Evolutionary conservation across 2,329 filamentous ascomycete species (phyloP), one percentile per base, ranked within the genome.

Genomic region (Claviceps fusiformis): DNA sequence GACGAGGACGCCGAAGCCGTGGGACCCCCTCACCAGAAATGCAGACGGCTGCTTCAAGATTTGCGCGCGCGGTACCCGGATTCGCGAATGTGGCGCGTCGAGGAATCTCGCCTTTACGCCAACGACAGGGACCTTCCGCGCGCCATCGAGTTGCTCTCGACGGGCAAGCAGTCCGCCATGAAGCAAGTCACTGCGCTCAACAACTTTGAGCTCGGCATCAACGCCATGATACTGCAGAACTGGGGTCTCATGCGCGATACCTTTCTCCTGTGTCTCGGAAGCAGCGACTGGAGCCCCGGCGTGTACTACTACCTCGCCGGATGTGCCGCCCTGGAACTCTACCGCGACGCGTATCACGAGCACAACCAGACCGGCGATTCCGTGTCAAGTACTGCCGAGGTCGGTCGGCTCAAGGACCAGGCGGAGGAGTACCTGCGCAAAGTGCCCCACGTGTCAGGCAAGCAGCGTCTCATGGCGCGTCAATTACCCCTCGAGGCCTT

Each of bases 401-500:
- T 83, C 0, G 69, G 72, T 10, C 67, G 71, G 47, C 78, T 85
- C 60, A 87, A 85, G 61, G 70, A 73, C 54, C 77, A 79, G 58
- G 87, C 90, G 0, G 82, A 85, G 52, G 79, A 86, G 55, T 79
- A 86, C 52, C 75, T 96, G 60, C 77, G 80, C 45, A 86, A 84
- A 63, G 87, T 86, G 0, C 85, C 87, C 0, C 76, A 80, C 0
- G 77, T 88, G 52, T 85, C 87, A 0, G 91, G 91, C 44, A 90
- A 87, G 71, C 95, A 95, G 72, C 83, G 82, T 45, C 89, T 98
- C 68, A 88, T 97, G 86, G 86, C 89, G 0, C 82, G 86, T 27
- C 89, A 95, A 63, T 75, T 97, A 11, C 93, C 93, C 0, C 90
- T 98, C 59, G 93, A 98, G 67, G 75, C 86, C 4, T 96, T 95